A percentile compares a stretch with the other conserved stretches of the same genome.
phyloP scores from a whole-genome alignment of 148 eudicot genomes.

The Rhododendron griersonianum region DNA sequence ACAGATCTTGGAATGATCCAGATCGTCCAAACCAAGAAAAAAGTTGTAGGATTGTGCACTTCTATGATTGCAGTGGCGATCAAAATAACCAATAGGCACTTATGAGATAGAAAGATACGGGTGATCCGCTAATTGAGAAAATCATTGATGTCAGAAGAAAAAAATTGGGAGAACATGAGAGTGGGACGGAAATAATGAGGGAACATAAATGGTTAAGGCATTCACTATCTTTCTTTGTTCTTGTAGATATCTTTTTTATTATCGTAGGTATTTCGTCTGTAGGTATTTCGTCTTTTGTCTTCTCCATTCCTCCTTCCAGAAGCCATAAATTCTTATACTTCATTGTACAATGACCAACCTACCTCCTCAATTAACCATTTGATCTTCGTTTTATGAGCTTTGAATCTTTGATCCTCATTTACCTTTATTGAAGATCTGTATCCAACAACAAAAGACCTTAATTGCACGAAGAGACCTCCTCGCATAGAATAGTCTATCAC shows the following conservation, averaged over 20 bases:
- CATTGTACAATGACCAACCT: not conserved
- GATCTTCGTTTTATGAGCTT: not conserved
- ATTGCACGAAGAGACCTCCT: not conserved
- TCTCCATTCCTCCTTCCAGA: not conserved
- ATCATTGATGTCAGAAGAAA: not conserved
- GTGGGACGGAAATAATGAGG: not conserved
- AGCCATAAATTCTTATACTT: not conserved
- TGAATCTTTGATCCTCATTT: not conserved
- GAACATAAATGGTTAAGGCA: not conserved
- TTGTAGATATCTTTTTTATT: not conserved
- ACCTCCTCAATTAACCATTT: not conserved
- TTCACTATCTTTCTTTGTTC: not conserved
- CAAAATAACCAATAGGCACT: not conserved
- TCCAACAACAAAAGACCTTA: not conserved
- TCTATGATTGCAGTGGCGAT: not conserved
- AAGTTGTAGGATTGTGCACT: not conserved
- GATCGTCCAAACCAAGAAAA: not conserved
- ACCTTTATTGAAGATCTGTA: not conserved
- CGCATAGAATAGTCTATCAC: not conserved
- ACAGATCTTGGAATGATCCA: not conserved
- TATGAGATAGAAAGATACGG: not conserved
- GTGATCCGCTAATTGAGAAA: not conserved
- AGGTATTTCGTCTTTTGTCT: not conserved
- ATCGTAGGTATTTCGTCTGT: not conserved
- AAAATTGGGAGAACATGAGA: not conserved